Percentiles rank a stretch among this genome's conserved stretches.
phyloP scores from a whole-genome alignment of 306 rosid genomes.

The Medicago truncatula region MtrunA17r5.0-ANR NC_053045.1:39728501-39729000 shows the following conservation, averaged over 20 bases:
- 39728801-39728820: constrained; percentile 65
- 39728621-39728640: constrained; percentile 43
- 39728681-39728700: constrained; percentile 72
- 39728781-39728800: constrained; percentile 62
- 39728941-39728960: constrained; percentile 37
- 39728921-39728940: constrained; percentile 26
- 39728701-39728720: constrained; percentile 73
- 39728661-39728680: constrained; percentile 43
- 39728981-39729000: constrained; percentile 41
- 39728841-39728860: constrained; percentile 62
- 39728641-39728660: constrained; percentile 50
- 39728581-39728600: constrained; percentile 74
- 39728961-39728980: constrained; percentile 38
- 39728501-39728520: constrained; percentile 64
- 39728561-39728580: constrained; percentile 46
- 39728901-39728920: constrained; percentile 55
- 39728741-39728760: constrained; percentile 74
- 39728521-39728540: constrained; percentile 53
- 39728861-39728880: constrained; percentile 93
- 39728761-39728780: constrained; percentile 57
- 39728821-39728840: constrained; percentile 43
- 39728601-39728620: constrained; percentile 68
- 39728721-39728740: constrained; percentile 75
- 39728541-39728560: constrained; percentile 41
- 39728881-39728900: constrained; percentile 75